Evolutionary conservation across 2,329 filamentous ascomycete species (phyloP).

Genomic region (Fusarium nelsonii): DNA sequence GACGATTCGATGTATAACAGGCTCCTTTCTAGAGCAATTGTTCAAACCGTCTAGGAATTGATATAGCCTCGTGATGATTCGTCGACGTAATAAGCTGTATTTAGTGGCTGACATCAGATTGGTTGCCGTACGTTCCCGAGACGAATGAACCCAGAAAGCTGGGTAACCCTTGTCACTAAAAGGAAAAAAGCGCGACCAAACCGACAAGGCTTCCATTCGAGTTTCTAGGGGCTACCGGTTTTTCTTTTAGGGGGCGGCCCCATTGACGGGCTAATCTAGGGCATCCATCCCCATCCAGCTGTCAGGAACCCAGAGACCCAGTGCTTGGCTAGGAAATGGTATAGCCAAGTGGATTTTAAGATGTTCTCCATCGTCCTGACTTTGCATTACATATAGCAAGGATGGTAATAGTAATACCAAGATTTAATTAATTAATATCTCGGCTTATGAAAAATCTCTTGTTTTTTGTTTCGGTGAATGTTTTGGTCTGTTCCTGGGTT

Average conservation of each 20-base stretch:
- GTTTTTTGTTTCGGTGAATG: constrained; percentile 1
- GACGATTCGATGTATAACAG: no score
- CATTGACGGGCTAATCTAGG: background rate
- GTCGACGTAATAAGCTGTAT: background rate
- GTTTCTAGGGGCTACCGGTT: constrained; percentile 35
- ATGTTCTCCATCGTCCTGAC: constrained; percentile 1
- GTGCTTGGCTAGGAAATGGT: background rate
- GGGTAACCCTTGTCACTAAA: constrained; percentile 23
- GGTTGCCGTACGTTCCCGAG: background rate
- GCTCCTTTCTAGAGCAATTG: background rate
- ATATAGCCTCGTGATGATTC: background rate
- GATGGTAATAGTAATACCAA: background rate
- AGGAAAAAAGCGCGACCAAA: background rate
- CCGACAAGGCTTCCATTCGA: constrained; percentile 18
- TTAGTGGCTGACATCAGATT: background rate
- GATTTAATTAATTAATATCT: background rate
- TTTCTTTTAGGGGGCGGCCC: constrained; percentile 2
- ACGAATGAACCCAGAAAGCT: constrained; percentile 9
- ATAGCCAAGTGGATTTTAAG: background rate
- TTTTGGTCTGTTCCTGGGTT: background rate
- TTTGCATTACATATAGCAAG: constrained; percentile 10
- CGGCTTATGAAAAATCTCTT: background rate
- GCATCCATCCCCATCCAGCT: background rate
- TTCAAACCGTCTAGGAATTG: background rate
- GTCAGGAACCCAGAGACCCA: constrained; percentile 5